Percentiles rank a stretch among this genome's conserved stretches.
These are phyloP conservation scores for Elsinoe batatas DNA, from an alignment of 2,329 filamentous ascomycete species.

Conservation along the genomic window DNA sequence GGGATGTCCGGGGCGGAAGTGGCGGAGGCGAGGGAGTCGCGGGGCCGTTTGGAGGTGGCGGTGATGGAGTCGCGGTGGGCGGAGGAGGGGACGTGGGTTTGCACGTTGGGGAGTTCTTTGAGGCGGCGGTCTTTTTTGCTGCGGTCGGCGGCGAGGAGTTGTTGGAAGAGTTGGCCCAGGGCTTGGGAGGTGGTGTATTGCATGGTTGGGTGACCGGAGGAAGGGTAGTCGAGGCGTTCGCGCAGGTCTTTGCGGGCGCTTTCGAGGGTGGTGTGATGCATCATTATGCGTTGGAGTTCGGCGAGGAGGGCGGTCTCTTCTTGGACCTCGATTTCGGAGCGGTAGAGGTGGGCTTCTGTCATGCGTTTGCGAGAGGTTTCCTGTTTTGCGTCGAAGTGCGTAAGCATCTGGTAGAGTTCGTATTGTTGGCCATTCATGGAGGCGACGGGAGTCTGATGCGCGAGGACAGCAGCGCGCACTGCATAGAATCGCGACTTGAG, in stretches of 20 bases:
- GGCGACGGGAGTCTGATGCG: constrained; percentile 65
- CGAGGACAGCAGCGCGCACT: constrained; percentile 73
- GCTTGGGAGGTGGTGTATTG: constrained; percentile 71
- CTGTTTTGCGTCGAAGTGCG: constrained; percentile 70
- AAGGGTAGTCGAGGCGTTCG: constrained; percentile 73
- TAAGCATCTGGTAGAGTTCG: constrained; percentile 71
- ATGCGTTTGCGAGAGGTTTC: constrained; percentile 78
- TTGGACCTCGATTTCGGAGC: constrained; percentile 76
- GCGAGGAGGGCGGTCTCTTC: constrained; percentile 85
- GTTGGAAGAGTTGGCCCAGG: constrained; percentile 69
- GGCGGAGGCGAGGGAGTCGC: constrained; percentile 33
- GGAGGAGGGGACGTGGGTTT: constrained; percentile 19
- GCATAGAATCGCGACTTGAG: constrained; percentile 87
- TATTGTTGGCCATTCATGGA: constrained; percentile 86
- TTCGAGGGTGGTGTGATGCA: constrained; percentile 75
- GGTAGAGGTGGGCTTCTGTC: constrained; percentile 65
- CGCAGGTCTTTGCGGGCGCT: constrained; percentile 82
- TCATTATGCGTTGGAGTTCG: constrained; percentile 85
- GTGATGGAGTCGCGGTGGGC: constrained; percentile 29
- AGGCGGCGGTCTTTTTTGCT: constrained; percentile 67
- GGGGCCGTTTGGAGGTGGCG: constrained; percentile 26
- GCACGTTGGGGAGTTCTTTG: constrained; percentile 18
- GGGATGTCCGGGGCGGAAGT: constrained; percentile 21
- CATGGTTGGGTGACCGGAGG: constrained; percentile 53
- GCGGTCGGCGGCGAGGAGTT: constrained; percentile 73